phyloP scores from a whole-genome alignment of 2,329 filamentous ascomycete species.

The Talaromyces amestolkiae region DNA sequence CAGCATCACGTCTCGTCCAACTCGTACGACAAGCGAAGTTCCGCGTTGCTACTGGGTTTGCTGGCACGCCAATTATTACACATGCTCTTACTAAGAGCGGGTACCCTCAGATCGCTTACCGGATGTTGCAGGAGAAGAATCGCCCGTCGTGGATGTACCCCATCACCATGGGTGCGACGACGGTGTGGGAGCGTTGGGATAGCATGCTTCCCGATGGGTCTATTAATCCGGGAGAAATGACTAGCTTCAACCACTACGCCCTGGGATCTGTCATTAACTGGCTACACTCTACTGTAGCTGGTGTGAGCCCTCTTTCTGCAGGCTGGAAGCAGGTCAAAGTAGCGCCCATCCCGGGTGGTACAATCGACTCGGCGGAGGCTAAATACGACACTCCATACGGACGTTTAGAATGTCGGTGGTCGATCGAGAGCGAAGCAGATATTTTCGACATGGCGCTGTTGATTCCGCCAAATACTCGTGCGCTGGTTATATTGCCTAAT shows the following conservation, averaged over 20 bases:
- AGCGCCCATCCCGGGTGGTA: not conserved
- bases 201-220: conserved; percentile 38
- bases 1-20: not conserved
- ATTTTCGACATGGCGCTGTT: not conserved
- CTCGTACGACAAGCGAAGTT: conserved; percentile 29
- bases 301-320: not conserved
- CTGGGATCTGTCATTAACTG: conserved; percentile 41
- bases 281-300: conserved; percentile 30
- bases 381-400: conserved; percentile 1
- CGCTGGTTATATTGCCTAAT: not conserved
- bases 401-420: not conserved
- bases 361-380: not conserved
- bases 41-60: conserved; percentile 39
- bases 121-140: conserved; percentile 33
- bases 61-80: conserved; percentile 31
- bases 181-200: conserved; percentile 48
- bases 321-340: not conserved
- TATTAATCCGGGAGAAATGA: conserved; percentile 44
- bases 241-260: conserved; percentile 46
- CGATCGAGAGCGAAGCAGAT: not conserved
- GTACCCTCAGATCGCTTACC: conserved; percentile 9
- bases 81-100: conserved; percentile 28
- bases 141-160: conserved; percentile 43
- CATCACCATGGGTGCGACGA: conserved; percentile 43
- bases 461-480: not conserved